Evolutionary conservation across 805 yeast species (phyloP).

Genomic region (Ogataea paraovalis): DNA sequence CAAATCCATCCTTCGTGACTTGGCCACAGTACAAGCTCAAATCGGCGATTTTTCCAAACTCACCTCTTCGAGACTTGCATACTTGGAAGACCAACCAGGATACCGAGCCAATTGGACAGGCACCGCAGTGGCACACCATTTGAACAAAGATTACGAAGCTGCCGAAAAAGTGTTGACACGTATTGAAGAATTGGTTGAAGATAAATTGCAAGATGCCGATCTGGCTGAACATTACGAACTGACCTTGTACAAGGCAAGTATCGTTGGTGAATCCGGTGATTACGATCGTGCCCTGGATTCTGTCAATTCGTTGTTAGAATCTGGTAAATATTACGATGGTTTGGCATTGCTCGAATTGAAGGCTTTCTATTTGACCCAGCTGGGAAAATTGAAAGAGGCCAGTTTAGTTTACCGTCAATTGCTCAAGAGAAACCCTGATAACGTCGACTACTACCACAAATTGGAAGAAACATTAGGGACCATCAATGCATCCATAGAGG

Average conservation of each 20-base stretch:
- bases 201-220: conserved; percentile 62
- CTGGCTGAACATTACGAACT: conserved; percentile 80
- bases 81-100: conserved; percentile 71
- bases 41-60: conserved; percentile 66
- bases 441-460: conserved; percentile 56
- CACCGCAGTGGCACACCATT: conserved; percentile 78
- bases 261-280: conserved; percentile 62
- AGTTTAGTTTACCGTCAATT: conserved; percentile 62
- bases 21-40: conserved; percentile 77
- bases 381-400: conserved; percentile 61
- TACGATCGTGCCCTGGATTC: conserved; percentile 59
- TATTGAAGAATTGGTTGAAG: conserved; percentile 72
- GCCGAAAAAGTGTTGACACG: conserved; percentile 71
- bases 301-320: conserved; percentile 49
- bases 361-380: conserved; percentile 58
- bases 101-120: conserved; percentile 90
- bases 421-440: conserved; percentile 83
- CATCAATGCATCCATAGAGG: conserved; percentile 38
- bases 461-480: conserved; percentile 66
- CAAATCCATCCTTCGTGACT: conserved; percentile 74
- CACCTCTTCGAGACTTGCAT: conserved; percentile 58
- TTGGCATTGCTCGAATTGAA: conserved; percentile 59
- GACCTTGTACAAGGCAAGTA: conserved; percentile 62
- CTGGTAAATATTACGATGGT: conserved; percentile 50
- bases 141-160: conserved; percentile 59